Evolutionary conservation across 495 filamentous ascomycete genomes (phyloP).

Genomic region (Penicillium odoratum): DNA sequence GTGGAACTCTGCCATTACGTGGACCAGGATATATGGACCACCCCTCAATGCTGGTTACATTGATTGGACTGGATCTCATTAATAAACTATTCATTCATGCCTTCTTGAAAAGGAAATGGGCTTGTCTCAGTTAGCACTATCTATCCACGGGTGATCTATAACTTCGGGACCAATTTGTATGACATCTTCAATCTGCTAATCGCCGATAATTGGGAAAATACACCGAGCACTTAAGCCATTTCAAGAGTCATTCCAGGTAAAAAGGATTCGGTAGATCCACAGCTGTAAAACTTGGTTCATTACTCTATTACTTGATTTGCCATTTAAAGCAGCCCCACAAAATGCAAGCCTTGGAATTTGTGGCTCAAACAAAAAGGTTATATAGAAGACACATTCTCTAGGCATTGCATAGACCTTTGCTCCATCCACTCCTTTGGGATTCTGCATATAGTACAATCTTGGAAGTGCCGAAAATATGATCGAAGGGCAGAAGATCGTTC

Average conservation of each 20-base stretch:
- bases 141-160: background rate
- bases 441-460: background rate
- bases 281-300: background rate
- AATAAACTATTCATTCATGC: background rate
- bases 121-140: background rate
- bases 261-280: background rate
- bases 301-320: background rate
- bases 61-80: background rate
- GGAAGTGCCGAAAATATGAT: background rate
- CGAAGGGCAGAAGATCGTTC: background rate
- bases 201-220: background rate
- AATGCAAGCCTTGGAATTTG: background rate
- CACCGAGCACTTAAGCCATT: background rate
- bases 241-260: background rate
- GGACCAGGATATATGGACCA: background rate
- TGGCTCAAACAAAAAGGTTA: background rate
- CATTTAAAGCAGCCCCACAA: background rate
- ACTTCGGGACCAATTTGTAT: background rate
- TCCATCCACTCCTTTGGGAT: background rate
- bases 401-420: background rate
- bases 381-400: background rate
- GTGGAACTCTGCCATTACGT: background rate
- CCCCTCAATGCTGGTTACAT: background rate
- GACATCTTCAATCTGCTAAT: background rate
- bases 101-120: background rate